Evolutionary conservation across 2,329 filamentous ascomycete genomes (phyloP), one percentile per base, ranked within the genome.

Genomic region (Neocatenulostroma microsporum): DNA sequence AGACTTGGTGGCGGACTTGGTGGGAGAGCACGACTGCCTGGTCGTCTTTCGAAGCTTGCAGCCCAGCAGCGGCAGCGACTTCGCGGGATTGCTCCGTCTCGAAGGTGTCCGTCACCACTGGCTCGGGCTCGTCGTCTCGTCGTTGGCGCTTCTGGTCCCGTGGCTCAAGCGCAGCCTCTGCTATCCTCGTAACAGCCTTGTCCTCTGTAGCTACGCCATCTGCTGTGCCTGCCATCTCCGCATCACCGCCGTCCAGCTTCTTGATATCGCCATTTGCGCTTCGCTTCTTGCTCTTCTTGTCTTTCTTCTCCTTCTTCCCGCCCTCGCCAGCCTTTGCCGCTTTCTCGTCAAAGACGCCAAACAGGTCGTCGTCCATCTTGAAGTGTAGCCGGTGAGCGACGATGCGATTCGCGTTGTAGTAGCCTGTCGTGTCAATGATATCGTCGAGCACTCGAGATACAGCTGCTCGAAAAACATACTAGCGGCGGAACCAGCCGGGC

Each of bases 1-100:
- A 85, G 50, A 96, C 91, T 65, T 98, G 89, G 70, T 98, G 91
- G 63, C 94, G 88, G 52, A 98, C 94, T 67, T 98, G 94, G 68
- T 98, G 93, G 30, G 86, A 89, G 35, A 98, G 66, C 15, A 94
- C 81, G 19, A 98, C 77, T 5, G 82, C 77, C 30, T 78, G 70
- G 19, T 72, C 68, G 36, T 87, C 82, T 47, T 75, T 77, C 60
- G 62, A 70, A 42, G 64, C 70, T 57, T 72, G 78, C 42, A 69
- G 71, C 48, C 84, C 87, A 21, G 80, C 78, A 5, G 85, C 82
- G 18, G 81, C 82, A 15, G 83, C 85, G 25, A 98, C 75, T 62
- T 96, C 85, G 70, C 89, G 76, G 46, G 88, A 93, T 64, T 94
- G 80, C 56, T 91, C 88, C 10, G 91, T 96, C 67, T 96, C 80